Evolutionary conservation across 2,329 filamentous ascomycete species (phyloP).

Genomic region (Zymoseptoria ardabiliae): DNA sequence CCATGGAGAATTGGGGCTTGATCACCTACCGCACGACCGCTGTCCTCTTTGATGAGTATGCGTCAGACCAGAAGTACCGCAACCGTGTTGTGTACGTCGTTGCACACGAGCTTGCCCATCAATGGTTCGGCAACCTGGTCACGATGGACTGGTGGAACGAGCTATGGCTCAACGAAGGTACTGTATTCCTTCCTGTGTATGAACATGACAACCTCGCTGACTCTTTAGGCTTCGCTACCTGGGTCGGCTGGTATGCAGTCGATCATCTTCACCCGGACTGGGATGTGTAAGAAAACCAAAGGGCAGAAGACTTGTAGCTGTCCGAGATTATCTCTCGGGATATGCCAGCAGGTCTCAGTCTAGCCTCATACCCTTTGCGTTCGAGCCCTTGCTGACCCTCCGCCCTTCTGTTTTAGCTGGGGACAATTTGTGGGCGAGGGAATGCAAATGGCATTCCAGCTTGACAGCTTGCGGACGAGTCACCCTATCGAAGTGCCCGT

Average conservation of each 20-base stretch:
- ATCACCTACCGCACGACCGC: constrained; percentile 90
- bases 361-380: too few relatives aligned
- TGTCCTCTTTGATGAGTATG: constrained; percentile 89
- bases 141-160: constrained; percentile 82
- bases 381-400: too few relatives aligned
- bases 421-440: constrained; percentile 93
- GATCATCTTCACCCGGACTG: constrained; percentile 92
- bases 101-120: constrained; percentile 93
- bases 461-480: constrained; percentile 84
- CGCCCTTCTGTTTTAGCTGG: constrained; percentile 46
- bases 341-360: too few relatives aligned
- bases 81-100: constrained; percentile 95
- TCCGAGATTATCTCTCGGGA: too few relatives aligned
- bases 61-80: constrained; percentile 82
- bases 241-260: constrained; percentile 91
- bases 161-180: constrained; percentile 80
- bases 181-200: neutral
- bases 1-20: constrained; percentile 95
- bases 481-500: constrained; percentile 97
- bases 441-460: constrained; percentile 81
- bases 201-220: neutral
- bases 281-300: constrained; percentile 52
- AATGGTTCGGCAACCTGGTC: constrained; percentile 93
- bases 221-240: constrained; percentile 69
- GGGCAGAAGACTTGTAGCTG: too few relatives aligned